Evolutionary conservation across 805 yeast genomes (phyloP).

Genomic region (Saccharomyces kudriavzevii): DNA sequence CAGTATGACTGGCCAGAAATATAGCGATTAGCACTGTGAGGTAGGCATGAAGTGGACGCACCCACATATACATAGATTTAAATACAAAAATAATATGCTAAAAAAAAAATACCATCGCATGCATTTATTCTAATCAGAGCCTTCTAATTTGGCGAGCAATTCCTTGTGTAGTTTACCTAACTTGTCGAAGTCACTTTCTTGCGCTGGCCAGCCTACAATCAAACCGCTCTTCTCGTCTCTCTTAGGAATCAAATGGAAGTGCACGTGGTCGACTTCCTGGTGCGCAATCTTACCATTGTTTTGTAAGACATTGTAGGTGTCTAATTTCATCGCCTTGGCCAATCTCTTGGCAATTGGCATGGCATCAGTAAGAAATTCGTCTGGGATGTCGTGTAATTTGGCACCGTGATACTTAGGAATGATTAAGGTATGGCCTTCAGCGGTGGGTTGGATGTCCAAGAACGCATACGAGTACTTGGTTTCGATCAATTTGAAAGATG

Average conservation of each 20-base stretch:
- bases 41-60: background rate
- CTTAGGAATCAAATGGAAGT: conserved; percentile 94
- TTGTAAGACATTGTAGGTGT: conserved; percentile 74
- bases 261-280: conserved; percentile 93
- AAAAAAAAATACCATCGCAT: background rate
- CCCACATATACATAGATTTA: background rate
- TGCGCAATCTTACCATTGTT: conserved; percentile 95
- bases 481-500: conserved; percentile 83
- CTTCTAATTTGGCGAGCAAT: conserved; percentile 39
- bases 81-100: background rate
- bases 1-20: background rate
- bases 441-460: conserved; percentile 87
- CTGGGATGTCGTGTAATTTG: conserved; percentile 85
- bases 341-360: conserved; percentile 84
- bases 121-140: conserved; percentile 1
- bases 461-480: conserved; percentile 77
- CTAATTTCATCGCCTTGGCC: conserved; percentile 62
- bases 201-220: conserved; percentile 91
- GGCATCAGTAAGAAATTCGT: conserved; percentile 77
- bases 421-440: conserved; percentile 80
- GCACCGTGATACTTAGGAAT: conserved; percentile 94
- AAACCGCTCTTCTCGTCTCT: conserved; percentile 64
- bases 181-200: conserved; percentile 64
- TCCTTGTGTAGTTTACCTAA: conserved; percentile 60
- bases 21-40: background rate